Evolutionary conservation across 306 rosid genomes (phyloP), one percentile per base, ranked within the genome.

Genomic region (Cyamopsis tetragonoloba): DNA sequence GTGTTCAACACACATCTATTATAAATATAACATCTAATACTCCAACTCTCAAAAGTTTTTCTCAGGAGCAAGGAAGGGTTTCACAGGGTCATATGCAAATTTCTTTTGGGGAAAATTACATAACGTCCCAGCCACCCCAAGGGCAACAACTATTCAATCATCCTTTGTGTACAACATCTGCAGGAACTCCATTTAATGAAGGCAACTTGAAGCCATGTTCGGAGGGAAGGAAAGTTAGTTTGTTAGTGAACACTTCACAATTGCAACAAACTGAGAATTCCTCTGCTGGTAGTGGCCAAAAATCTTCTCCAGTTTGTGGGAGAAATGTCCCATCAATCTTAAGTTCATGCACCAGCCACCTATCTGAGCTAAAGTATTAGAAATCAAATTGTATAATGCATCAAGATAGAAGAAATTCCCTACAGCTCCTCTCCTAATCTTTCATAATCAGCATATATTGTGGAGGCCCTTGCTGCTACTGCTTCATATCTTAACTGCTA

Each of bases 21-120:
- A 23, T 42, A 31, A 22, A 51, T 28, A 23, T 42, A 31, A 31
- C 82, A 62, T 55, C 77, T 43, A 69, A 26, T 62, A 17, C 78
- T 22, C 78, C 84, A 34, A 58, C 54, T 39, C 43, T 66, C 35
- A 76, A 47, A 68, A 68, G 8, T 17, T 35, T 69, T 55, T 48
- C 78, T 43, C 85, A 75, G 53, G 86, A 79, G 66, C 82, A 83
- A 58, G 88, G 84, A 57, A 81, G 77, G 73, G 62, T 55, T 64
- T 76, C 76, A 56, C 81, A 61, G 19, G 86, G 88, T 60, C 89
- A 73, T 63, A 80, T 75, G 72, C 91, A 78, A 75, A 82, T 88
- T 77, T 88, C 92, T 28, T 88, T 88, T 62, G 88, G 76, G 22
- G 91, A 83, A 73, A 76, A 84, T 72, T 63, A 63, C 77, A 59